phyloP scores from a whole-genome alignment of 2,329 filamentous ascomycete genomes.

The Curvularia hawaiiensis region DNA sequence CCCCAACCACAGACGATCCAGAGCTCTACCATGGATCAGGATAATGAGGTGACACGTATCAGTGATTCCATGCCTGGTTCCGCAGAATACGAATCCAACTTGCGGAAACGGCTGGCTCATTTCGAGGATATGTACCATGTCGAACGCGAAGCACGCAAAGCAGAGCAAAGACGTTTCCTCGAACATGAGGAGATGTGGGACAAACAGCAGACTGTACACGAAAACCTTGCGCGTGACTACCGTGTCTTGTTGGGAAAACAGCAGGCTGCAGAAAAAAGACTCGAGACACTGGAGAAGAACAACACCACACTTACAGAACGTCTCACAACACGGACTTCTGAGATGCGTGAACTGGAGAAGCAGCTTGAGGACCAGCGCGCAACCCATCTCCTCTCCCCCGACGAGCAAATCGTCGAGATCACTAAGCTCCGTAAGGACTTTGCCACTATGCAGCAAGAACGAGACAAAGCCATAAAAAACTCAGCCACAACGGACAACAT shows the following conservation, averaged over 20 bases:
- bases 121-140: slow-evolving; percentile 11
- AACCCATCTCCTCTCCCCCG: slow-evolving; percentile 25
- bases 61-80: slow-evolving; percentile 50
- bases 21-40: slow-evolving; percentile 12
- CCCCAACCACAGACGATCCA: slow-evolving; percentile 29
- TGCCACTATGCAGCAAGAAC: slow-evolving; percentile 22
- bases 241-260: slow-evolving; percentile 25
- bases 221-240: slow-evolving; percentile 30
- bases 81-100: slow-evolving; percentile 15
- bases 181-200: slow-evolving; percentile 28
- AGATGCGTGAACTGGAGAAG: slow-evolving; percentile 17
- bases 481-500: slow-evolving; percentile 48
- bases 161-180: slow-evolving; percentile 18
- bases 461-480: slow-evolving; percentile 38
- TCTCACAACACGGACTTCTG: slow-evolving; percentile 19
- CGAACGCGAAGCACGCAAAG: slow-evolving; percentile 18
- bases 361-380: slow-evolving; percentile 28
- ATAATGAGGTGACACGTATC: slow-evolving; percentile 45
- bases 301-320: slow-evolving; percentile 27
- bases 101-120: slow-evolving; percentile 17
- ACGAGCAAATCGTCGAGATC: slow-evolving; percentile 32
- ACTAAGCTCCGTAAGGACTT: slow-evolving; percentile 31
- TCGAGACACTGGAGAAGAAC: slow-evolving; percentile 22
- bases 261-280: slow-evolving; percentile 20
- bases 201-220: slow-evolving; percentile 34